phyloP scores from a whole-genome alignment of 345 rosid species.

The Zanthoxylum bungeanum region DNA sequence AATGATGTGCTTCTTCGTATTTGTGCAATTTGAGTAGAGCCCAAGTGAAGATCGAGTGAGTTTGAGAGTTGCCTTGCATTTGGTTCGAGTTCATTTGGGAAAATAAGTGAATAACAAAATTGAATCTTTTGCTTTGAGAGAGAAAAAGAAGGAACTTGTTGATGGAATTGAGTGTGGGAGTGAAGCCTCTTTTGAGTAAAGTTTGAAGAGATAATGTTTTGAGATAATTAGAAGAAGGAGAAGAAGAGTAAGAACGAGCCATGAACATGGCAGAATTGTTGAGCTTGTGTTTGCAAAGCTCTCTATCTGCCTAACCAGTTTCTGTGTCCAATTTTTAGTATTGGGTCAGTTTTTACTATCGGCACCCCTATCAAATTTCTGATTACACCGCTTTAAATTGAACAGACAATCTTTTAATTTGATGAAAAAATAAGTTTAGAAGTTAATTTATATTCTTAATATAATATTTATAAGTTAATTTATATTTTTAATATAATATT shows the following conservation, averaged over 20 bases:
- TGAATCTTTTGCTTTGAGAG: constrained; percentile 26
- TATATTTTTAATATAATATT: too few relatives aligned
- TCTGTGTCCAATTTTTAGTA: too few relatives aligned
- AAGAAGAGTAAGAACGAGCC: neutral
- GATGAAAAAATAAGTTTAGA: too few relatives aligned
- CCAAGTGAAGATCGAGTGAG: constrained; percentile 43
- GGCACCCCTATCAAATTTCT: too few relatives aligned
- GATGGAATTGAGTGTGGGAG: constrained; percentile 45
- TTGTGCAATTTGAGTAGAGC: constrained; percentile 51
- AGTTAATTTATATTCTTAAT: too few relatives aligned
- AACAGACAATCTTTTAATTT: too few relatives aligned
- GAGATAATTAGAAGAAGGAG: neutral
- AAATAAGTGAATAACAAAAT: constrained; percentile 29
- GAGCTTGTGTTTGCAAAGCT: neutral
- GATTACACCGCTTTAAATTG: too few relatives aligned
- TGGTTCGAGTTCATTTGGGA: constrained; percentile 33
- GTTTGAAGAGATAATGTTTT: constrained; percentile 21
- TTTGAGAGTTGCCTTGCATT: constrained; percentile 29
- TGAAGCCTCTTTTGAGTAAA: constrained; percentile 50
- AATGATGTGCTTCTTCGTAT: constrained; percentile 58
- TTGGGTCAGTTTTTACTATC: neutral
- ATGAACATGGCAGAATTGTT: neutral
- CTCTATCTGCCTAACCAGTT: neutral
- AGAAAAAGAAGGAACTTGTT: constrained; percentile 45
- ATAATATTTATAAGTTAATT: too few relatives aligned